These are phyloP conservation scores for Cicer arietinum DNA, from an alignment of 306 rosid species.

Conservation along the genomic window DNA sequence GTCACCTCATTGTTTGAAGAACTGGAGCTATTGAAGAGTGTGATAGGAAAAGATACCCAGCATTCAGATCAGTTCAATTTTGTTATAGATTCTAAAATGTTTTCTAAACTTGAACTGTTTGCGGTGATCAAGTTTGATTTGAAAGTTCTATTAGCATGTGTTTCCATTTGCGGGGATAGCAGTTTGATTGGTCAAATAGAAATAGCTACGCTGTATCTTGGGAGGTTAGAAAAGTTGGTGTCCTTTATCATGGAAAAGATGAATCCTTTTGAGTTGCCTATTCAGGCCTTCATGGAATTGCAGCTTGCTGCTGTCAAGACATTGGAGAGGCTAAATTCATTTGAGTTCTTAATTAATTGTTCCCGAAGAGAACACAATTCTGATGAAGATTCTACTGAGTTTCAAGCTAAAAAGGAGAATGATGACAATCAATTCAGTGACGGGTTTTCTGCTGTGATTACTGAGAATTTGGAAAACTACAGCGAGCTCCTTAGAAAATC, in stretches of 20 bases:
- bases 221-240: slow-evolving; percentile 66
- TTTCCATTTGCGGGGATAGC: slow-evolving; percentile 56
- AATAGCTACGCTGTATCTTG: slow-evolving; percentile 55
- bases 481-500: slow-evolving; percentile 62
- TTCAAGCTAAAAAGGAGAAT: slow-evolving; percentile 45
- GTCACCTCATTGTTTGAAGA: slow-evolving; percentile 67
- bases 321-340: slow-evolving; percentile 68
- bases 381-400: slow-evolving; percentile 47
- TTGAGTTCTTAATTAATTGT: slow-evolving; percentile 67
- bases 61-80: slow-evolving; percentile 47
- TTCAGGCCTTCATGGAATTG: slow-evolving; percentile 71
- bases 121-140: slow-evolving; percentile 83
- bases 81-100: slow-evolving; percentile 49
- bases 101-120: slow-evolving; percentile 70
- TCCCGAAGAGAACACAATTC: slow-evolving; percentile 53
- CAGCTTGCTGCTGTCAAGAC: slow-evolving; percentile 71
- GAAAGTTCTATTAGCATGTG: slow-evolving; percentile 75
- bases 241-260: slow-evolving; percentile 64
- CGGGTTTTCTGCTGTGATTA: slow-evolving; percentile 52
- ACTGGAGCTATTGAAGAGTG: slow-evolving; percentile 69
- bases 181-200: slow-evolving; percentile 64
- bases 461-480: slow-evolving; percentile 72
- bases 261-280: slow-evolving; percentile 74
- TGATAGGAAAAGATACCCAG: slow-evolving; percentile 53
- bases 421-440: slow-evolving; percentile 43